These are phyloP conservation scores for Datura wrightii DNA, from an alignment of 257 asterid species.

Conservation along the genomic window DNA sequence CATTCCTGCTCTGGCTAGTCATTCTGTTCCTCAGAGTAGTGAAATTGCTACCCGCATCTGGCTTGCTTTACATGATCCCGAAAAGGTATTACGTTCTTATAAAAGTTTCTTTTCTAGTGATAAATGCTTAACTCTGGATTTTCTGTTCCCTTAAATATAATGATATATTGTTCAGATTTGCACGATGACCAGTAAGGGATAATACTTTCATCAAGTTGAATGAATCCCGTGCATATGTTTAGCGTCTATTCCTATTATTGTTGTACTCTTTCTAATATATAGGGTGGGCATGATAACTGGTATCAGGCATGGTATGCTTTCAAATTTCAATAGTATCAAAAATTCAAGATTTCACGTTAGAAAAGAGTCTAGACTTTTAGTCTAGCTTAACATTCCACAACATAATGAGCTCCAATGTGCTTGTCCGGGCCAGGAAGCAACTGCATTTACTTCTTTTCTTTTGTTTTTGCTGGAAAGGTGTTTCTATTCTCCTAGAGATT, in stretches of 20 bases:
- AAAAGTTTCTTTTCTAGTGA: background rate
- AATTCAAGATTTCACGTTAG: constrained; percentile 1
- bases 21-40: constrained; percentile 75
- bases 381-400: constrained; percentile 2
- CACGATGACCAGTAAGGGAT: constrained; percentile 7
- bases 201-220: background rate
- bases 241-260: background rate
- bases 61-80: constrained; percentile 96
- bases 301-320: background rate
- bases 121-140: constrained; percentile 6
- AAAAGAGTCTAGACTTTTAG: background rate
- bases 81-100: constrained; percentile 60
- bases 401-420: constrained; percentile 10
- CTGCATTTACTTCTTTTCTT: background rate
- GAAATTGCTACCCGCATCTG: constrained; percentile 94
- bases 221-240: background rate
- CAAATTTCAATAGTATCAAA: background rate
- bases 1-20: constrained; percentile 91
- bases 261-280: background rate
- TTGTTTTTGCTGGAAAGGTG: background rate
- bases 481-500: background rate
- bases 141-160: constrained; percentile 12
- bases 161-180: constrained; percentile 21
- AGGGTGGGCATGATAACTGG: background rate
- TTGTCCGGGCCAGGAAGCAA: constrained; percentile 13